These are phyloP conservation scores for Solanum rostratum DNA, from an alignment of 257 asterid genomes.

Conservation along the genomic window DNA sequence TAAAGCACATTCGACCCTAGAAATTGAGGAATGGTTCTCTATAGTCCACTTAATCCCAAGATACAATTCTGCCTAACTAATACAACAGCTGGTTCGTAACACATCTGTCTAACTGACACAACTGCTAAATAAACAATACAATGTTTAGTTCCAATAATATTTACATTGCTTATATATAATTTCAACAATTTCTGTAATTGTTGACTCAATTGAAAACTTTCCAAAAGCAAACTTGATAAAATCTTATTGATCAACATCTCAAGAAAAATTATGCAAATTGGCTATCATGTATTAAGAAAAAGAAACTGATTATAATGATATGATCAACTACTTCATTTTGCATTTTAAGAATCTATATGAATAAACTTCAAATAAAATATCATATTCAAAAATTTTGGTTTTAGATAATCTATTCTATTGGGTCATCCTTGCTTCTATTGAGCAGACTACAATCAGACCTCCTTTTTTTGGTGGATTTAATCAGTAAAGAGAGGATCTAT, in stretches of 20 bases:
- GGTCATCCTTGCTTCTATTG: not conserved
- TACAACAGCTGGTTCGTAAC: not conserved
- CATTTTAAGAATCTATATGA: too few species aligned
- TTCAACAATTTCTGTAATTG: not conserved
- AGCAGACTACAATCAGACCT: not conserved
- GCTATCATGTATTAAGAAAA: not conserved
- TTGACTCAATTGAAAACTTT: not conserved
- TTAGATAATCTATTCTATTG: not conserved
- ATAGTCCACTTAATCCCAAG: not conserved
- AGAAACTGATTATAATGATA: too few species aligned
- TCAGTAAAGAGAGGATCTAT: not conserved
- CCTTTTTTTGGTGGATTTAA: not conserved
- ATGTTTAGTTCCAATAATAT: not conserved
- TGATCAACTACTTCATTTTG: too few species aligned
- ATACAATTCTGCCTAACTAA: not conserved
- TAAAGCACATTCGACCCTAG: not conserved
- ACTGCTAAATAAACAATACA: not conserved
- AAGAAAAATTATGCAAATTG: not conserved
- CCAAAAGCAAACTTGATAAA: not conserved
- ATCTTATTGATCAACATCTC: not conserved
- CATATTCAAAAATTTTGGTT: too few species aligned
- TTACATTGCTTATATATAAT: not conserved
- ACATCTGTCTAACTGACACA: not conserved
- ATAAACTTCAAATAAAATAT: too few species aligned
- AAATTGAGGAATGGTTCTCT: not conserved